Base-by-base conservation (phyloP, 352 stramenopile species). In the Phytophthora quininea region DNA sequence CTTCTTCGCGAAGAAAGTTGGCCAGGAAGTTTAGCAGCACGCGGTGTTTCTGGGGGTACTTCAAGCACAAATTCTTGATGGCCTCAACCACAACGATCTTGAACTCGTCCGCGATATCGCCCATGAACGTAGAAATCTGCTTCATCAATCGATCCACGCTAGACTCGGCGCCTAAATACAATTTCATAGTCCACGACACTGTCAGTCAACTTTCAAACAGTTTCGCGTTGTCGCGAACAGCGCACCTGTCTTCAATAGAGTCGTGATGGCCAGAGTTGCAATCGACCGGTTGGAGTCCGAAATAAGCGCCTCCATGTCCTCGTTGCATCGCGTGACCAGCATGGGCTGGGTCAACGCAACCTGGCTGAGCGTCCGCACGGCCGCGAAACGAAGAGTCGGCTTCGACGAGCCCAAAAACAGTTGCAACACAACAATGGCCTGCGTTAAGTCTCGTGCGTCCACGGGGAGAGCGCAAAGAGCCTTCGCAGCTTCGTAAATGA, bases 81-180 rank as follows among this genome's bases (percentile, higher is more conserved):
- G 95, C 95, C 33, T 97, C 88, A 30, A 99, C 97, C 27, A 99
- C 94, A 1, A 99, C 97, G 60, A 99, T 98, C 87, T 99, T 99
- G 86, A 99, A 99, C 74, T 99, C 98, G 72, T 99, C 98, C 0
- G 96, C 96, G 59, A 99, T 99, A 73, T 99, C 98, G 7, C 93
- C 96, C 87, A 99, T 98, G 72, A 99, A 99, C 1, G 95, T 96
- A 4, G 93, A 98, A 64, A 99, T 99, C 77, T 99, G 94, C 72
- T 97, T 97, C 84, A 99, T 98, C 19, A 99, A 71, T 33, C 96
- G 89, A 74, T 99, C 97, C 24, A 99, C 93, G 27, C 90, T 98
- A 24, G 93, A 97, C 61, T 99, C 97, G 31, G 88, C 96, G 71
- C 97, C 82, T 89, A 9, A 15, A 55, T 31, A 56, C 8, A 56